Evolutionary conservation across 352 stramenopile species (phyloP).

Genomic region (Plasmopara viticola): DNA sequence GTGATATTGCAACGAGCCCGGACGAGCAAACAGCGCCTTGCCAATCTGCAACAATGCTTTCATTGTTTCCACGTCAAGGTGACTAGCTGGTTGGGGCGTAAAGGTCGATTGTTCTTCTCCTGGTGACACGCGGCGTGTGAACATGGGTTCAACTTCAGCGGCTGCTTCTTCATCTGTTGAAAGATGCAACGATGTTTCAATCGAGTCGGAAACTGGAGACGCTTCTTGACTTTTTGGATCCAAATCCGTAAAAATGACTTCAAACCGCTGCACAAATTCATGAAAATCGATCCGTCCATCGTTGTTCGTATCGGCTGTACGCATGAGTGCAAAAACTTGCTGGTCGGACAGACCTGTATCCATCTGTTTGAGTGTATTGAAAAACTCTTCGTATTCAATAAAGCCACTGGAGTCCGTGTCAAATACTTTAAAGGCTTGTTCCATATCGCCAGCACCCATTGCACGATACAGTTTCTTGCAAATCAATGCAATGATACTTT

Average conservation of each 20-base stretch:
- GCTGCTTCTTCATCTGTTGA: constrained; percentile 15
- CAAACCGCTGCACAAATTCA: constrained; percentile 88
- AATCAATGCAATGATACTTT: constrained; percentile 86
- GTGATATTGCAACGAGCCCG: constrained; percentile 73
- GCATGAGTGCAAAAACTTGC: constrained; percentile 91
- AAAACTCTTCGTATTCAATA: constrained; percentile 93
- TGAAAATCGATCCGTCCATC: constrained; percentile 88
- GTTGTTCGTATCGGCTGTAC: constrained; percentile 88
- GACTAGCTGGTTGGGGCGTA: constrained; percentile 38
- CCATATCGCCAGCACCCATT: constrained; percentile 85
- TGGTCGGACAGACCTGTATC: constrained; percentile 88
- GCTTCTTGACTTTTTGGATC: constrained; percentile 19
- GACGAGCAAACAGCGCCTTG: constrained; percentile 65
- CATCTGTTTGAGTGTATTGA: constrained; percentile 86
- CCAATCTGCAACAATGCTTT: constrained; percentile 68
- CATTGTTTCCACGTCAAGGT: constrained; percentile 82
- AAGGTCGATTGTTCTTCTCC: constrained; percentile 60
- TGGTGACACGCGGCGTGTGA: constrained; percentile 50
- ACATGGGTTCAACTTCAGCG: constrained; percentile 20
- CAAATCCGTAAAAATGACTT: constrained; percentile 87
- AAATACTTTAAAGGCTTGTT: constrained; percentile 88
- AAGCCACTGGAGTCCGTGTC: constrained; percentile 85
- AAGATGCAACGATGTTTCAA: constrained; percentile 17
- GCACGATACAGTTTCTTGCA: constrained; percentile 90
- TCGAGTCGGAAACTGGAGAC: not conserved